These are phyloP conservation scores for Cucurbita moschata DNA, from an alignment of 306 rosid genomes.

Conservation along the genomic window DNA sequence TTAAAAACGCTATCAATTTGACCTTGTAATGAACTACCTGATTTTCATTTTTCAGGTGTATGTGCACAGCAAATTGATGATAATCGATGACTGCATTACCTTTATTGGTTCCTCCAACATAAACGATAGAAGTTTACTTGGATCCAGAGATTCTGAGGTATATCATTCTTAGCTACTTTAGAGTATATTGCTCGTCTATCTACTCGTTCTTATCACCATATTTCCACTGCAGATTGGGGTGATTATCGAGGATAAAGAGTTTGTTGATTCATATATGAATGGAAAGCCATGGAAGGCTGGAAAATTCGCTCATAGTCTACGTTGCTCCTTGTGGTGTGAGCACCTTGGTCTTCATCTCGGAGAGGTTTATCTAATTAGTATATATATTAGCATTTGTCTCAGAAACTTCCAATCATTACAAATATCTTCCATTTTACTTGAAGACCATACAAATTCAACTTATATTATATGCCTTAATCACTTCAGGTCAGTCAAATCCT, in stretches of 20 bases:
- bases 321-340: conserved; percentile 39
- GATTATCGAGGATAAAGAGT: conserved; percentile 33
- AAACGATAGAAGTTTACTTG: conserved; percentile 39
- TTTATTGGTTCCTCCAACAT: conserved; percentile 40
- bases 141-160: conserved; percentile 50
- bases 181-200: too few relatives aligned
- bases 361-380: conserved; percentile 18
- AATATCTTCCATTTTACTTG: too few relatives aligned
- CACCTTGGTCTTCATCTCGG: conserved; percentile 33
- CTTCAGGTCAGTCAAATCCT: conserved; percentile 28
- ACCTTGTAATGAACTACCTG: neutral
- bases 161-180: neutral
- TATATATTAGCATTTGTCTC: neutral
- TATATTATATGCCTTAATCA: neutral
- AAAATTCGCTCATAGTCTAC: conserved; percentile 26
- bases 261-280: conserved; percentile 30
- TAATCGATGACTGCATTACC: conserved; percentile 28
- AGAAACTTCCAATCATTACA: neutral
- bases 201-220: neutral
- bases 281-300: conserved; percentile 39
- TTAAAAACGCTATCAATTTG: neutral
- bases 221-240: conserved; percentile 26
- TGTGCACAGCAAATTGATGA: conserved; percentile 42
- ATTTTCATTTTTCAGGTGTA: conserved; percentile 16
- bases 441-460: too few relatives aligned